A percentile compares a stretch with the other conserved stretches of the same genome.
Evolutionary conservation across 306 rosid species (phyloP).

Genomic region (Arachis hypogaea): DNA sequence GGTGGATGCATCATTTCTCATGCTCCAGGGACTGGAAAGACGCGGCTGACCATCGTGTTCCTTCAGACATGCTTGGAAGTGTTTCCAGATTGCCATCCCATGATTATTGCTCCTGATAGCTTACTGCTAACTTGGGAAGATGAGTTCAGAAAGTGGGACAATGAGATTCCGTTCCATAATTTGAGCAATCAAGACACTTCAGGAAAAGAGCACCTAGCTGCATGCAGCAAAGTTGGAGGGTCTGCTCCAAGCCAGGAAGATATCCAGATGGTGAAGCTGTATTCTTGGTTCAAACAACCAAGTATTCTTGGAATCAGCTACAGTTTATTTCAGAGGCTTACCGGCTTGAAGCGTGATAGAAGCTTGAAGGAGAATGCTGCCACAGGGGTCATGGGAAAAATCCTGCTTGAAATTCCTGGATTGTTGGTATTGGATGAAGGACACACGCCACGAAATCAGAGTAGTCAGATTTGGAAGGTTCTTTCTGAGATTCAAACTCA

Average conservation of each 20-base stretch:
- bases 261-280: slow-evolving; percentile 36
- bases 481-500: slow-evolving; percentile 16
- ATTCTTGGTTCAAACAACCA: slow-evolving; percentile 39
- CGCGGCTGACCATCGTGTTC: slow-evolving; percentile 42
- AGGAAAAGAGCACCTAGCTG: slow-evolving; percentile 25
- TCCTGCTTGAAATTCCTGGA: slow-evolving; percentile 42
- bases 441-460: slow-evolving; percentile 43
- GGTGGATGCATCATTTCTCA: slow-evolving; percentile 55
- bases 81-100: slow-evolving; percentile 40
- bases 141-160: slow-evolving; percentile 47
- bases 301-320: slow-evolving; percentile 52
- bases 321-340: slow-evolving; percentile 36
- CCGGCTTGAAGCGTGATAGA: neutral
- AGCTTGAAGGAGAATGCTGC: too few species aligned
- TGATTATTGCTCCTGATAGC: slow-evolving; percentile 47
- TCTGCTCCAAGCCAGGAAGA: neutral
- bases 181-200: slow-evolving; percentile 39
- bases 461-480: slow-evolving; percentile 42
- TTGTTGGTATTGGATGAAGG: slow-evolving; percentile 55
- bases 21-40: slow-evolving; percentile 55
- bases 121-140: slow-evolving; percentile 49
- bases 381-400: slow-evolving; percentile 12
- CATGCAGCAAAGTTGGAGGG: neutral
- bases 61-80: slow-evolving; percentile 42
- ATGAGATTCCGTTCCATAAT: slow-evolving; percentile 45